Percentiles rank a stretch among this genome's conserved stretches.
Evolutionary conservation across 495 filamentous ascomycete species (phyloP).

Genomic region (Aspergillus kassunensis): DNA sequence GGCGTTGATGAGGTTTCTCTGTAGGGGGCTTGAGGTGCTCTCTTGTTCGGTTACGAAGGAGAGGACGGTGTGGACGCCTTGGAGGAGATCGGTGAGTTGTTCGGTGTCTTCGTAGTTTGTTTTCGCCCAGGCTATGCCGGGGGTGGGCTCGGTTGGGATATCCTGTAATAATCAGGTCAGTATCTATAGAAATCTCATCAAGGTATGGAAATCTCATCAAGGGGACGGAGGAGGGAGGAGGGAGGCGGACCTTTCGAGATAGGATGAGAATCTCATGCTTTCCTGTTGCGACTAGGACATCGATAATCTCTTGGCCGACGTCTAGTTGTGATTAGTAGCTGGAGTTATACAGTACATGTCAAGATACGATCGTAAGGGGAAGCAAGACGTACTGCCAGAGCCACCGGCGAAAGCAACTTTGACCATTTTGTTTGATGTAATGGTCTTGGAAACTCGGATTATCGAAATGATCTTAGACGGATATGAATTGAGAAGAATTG

Average conservation of each 20-base stretch:
- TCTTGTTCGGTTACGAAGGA: constrained; percentile 44
- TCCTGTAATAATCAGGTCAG: not conserved
- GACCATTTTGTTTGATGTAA: constrained; percentile 44
- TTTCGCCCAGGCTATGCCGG: constrained; percentile 31
- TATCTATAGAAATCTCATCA: no score
- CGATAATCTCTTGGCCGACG: constrained; percentile 51
- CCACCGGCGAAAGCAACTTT: constrained; percentile 54
- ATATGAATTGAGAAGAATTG: no score
- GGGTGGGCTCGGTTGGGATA: not conserved
- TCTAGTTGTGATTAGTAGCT: constrained; percentile 30
- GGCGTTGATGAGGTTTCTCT: constrained; percentile 57
- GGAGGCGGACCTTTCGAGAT: constrained; percentile 36
- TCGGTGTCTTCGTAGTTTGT: constrained; percentile 42
- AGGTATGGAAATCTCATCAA: no score
- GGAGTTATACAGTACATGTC: not conserved
- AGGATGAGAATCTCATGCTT: constrained; percentile 52
- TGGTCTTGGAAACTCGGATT: no score
- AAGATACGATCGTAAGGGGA: no score
- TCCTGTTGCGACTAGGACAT: constrained; percentile 43
- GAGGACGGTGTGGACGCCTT: constrained; percentile 51
- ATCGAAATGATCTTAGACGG: no score
- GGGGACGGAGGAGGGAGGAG: not conserved
- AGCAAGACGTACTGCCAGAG: constrained; percentile 39
- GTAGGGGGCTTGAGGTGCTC: constrained; percentile 31
- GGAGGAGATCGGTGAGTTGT: constrained; percentile 33